Evolutionary conservation across 306 rosid genomes (phyloP).

Genomic region (Rubus parviflorus): DNA sequence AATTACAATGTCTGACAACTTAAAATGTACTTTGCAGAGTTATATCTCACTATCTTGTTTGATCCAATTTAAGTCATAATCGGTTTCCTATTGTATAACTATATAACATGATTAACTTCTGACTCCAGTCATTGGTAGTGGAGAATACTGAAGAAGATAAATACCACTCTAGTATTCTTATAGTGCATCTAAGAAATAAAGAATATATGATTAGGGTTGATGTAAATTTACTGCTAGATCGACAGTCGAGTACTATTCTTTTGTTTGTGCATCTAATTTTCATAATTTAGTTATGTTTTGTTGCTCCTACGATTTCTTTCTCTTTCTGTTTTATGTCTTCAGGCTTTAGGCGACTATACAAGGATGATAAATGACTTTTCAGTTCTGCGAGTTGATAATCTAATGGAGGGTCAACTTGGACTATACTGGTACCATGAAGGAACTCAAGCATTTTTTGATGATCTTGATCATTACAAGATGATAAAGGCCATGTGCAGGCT

Average conservation of each 20-base stretch:
- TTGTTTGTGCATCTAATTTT: background rate
- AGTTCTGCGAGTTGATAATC: constrained; percentile 39
- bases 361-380: constrained; percentile 62
- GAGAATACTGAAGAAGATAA: constrained; percentile 2
- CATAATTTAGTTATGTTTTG: background rate
- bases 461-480: constrained; percentile 76
- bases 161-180: background rate
- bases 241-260: background rate
- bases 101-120: background rate
- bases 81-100: background rate
- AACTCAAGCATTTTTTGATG: constrained; percentile 69
- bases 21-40: background rate
- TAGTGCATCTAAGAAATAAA: background rate
- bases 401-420: constrained; percentile 68
- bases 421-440: constrained; percentile 72
- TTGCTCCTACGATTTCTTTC: background rate
- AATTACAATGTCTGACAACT: background rate
- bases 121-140: background rate
- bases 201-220: background rate
- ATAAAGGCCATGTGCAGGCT: constrained; percentile 79
- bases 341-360: constrained; percentile 83
- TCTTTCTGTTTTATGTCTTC: constrained; percentile 12
- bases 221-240: background rate
- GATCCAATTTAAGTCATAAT: background rate
- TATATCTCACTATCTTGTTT: background rate